Evolutionary conservation across 2,329 filamentous ascomycete species (phyloP), one percentile per base, ranked within the genome.

Genomic region (Zasmidium angulare): DNA sequence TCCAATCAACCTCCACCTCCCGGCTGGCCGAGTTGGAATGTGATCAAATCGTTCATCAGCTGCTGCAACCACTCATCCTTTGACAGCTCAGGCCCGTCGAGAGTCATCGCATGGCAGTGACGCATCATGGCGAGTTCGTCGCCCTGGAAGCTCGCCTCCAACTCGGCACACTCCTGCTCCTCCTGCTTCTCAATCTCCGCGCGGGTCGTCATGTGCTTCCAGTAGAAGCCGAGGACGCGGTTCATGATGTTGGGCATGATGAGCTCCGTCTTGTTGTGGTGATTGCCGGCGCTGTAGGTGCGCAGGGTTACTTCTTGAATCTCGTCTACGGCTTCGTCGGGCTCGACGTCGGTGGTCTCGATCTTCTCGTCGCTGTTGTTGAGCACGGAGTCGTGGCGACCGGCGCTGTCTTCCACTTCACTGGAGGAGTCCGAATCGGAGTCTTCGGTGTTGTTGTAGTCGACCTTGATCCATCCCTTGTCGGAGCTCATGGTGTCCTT

Each of bases 241-340:
- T 56, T 54, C 29, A 65, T 53, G 43, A 68, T 61, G 14, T 48
- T 43, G 0, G 66, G 64, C 14, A 66, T 59, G 48, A 68, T 58
- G 7, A 56, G 54, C 47, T 69, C 67, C 3, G 29, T 12, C 22
- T 59, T 57, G 11, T 14, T 36, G 14, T 65, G 56, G 43, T 52
- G 60, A 14, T 61, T 12, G 2, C 67, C 66, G 24, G 59, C 60
- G 47, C 59, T 63, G 58, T 59, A 59, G 11, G 63, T 67, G 10
- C 56, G 47, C 53, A 55, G 61, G 48, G 56, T 55, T 26, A 64
- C 59, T 21, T 43, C 36, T 46, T 3, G 46, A 21, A 17, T 51
- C 7, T 26, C 23, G 49, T 26, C 46, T 3, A 10, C 14, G 36
- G 12, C 46, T 9, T 53, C 50, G 4, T 6, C 4, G 11, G 12